Evolutionary conservation across 2,329 filamentous ascomycete species (phyloP).

Genomic region (Plenodomus biglobosus): DNA sequence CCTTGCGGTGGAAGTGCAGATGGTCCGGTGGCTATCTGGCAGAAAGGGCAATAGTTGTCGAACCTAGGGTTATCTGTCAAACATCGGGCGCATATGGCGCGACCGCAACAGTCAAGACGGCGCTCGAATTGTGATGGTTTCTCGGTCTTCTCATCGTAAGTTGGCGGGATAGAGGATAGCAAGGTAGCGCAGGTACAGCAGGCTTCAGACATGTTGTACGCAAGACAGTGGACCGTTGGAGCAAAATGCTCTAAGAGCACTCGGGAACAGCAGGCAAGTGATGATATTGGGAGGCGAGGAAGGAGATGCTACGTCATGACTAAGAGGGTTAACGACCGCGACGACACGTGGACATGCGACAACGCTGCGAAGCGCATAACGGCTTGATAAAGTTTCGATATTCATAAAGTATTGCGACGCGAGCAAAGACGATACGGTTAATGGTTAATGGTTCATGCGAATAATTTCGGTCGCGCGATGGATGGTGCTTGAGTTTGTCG

Average conservation of each 20-base stretch:
- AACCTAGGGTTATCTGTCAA: conserved; percentile 70
- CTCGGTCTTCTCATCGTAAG: conserved; percentile 58
- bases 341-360: conserved; percentile 32
- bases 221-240: neutral
- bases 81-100: conserved; percentile 72
- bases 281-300: conserved; percentile 14
- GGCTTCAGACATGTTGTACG: conserved; percentile 44
- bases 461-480: neutral
- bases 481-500: conserved; percentile 5
- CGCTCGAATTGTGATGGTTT: conserved; percentile 64
- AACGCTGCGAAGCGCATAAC: no score
- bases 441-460: neutral
- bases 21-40: conserved; percentile 67
- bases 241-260: conserved; percentile 1
- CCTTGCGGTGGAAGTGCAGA: conserved; percentile 62
- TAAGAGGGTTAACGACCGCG: conserved; percentile 27
- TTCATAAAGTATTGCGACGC: no score
- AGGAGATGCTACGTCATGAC: conserved; percentile 38
- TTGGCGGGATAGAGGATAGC: conserved; percentile 57
- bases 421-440: neutral
- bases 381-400: no score
- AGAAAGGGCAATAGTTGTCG: conserved; percentile 69
- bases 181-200: conserved; percentile 72
- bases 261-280: neutral
- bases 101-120: conserved; percentile 66